phyloP scores from a whole-genome alignment of 2,329 filamentous ascomycete species.

The Leptographium radiaticola region DNA sequence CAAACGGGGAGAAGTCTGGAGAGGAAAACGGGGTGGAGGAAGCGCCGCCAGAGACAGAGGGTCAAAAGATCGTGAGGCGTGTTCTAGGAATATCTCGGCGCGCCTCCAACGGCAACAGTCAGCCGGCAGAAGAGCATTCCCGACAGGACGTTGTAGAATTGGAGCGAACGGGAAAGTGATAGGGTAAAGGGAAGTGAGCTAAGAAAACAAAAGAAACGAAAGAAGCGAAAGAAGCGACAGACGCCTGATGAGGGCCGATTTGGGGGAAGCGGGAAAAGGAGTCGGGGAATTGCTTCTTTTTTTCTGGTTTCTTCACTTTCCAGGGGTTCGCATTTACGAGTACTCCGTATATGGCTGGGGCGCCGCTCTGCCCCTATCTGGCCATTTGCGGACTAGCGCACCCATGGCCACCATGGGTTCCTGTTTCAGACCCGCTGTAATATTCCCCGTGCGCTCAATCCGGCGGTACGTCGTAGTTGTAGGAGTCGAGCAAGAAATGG shows the following conservation, averaged over 20 bases:
- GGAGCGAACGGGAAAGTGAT: not conserved
- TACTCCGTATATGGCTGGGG: not conserved
- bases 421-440: conserved; percentile 4
- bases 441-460: not conserved
- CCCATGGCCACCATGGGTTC: not conserved
- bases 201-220: not conserved
- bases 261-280: not conserved
- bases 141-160: not conserved
- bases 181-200: not conserved
- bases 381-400: not conserved
- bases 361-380: not conserved
- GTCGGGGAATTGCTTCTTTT: not conserved
- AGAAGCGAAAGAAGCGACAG: not conserved
- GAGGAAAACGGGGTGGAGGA: not conserved
- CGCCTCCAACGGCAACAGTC: not conserved
- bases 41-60: not conserved
- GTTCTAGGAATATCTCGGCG: not conserved
- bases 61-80: not conserved
- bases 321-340: not conserved
- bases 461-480: no score
- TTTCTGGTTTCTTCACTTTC: not conserved
- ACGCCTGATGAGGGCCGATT: not conserved
- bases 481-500: no score
- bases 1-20: not conserved
- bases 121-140: not conserved